These are phyloP conservation scores for Microcera coccophila DNA, from an alignment of 2,329 filamentous ascomycete genomes.

Conservation along the genomic window DNA sequence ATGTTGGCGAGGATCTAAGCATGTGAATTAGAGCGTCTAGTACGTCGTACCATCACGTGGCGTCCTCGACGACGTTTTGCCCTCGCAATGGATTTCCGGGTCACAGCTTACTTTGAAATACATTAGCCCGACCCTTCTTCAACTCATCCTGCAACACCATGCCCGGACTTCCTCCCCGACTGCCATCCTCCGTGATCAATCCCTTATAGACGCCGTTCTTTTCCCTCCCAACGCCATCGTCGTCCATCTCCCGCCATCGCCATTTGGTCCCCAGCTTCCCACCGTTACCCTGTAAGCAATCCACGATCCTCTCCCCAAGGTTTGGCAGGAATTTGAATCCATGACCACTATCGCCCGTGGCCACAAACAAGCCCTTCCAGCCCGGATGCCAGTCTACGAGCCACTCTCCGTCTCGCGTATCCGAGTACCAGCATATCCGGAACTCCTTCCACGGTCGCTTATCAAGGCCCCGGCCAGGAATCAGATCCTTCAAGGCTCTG, in stretches of 20 bases:
- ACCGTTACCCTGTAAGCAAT: constrained; percentile 47
- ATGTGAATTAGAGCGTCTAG: no score
- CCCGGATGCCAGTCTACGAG: constrained; percentile 65
- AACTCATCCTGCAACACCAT: constrained; percentile 46
- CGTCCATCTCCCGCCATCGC: constrained; percentile 59
- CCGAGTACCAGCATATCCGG: constrained; percentile 71
- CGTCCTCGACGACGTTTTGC: no score
- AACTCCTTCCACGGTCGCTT: constrained; percentile 59
- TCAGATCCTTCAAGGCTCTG: constrained; percentile 55
- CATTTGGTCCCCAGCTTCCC: constrained; percentile 54
- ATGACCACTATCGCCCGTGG: constrained; percentile 61
- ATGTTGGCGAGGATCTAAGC: no score
- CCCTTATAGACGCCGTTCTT: constrained; percentile 36
- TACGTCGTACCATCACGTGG: no score
- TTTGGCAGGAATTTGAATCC: constrained; percentile 68
- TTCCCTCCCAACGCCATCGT: constrained; percentile 32
- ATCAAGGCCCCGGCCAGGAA: constrained; percentile 54
- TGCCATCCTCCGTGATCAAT: constrained; percentile 51
- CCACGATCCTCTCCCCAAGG: constrained; percentile 58
- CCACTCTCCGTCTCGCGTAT: constrained; percentile 69
- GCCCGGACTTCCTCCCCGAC: constrained; percentile 42
- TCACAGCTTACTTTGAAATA: constrained; percentile 24
- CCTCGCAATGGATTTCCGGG: no score
- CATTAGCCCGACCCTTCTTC: constrained; percentile 23
- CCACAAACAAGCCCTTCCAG: constrained; percentile 56